Base-by-base conservation (phyloP, 1,284 basidiomycete species). In the Cerioporus squamosus region DNA sequence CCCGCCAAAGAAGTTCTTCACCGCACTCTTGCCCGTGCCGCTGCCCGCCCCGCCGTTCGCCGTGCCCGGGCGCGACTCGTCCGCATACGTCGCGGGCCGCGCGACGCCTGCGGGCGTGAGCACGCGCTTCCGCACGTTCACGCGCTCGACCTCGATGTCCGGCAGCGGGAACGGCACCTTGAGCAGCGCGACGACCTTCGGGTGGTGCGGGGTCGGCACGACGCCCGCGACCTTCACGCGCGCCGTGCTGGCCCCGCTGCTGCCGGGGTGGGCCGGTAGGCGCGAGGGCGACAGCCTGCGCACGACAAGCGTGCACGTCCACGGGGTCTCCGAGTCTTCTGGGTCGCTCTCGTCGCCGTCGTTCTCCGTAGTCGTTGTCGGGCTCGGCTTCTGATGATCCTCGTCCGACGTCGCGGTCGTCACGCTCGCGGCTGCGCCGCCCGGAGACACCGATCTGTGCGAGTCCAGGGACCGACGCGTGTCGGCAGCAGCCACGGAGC, bases 321-420 rank as follows among this genome's bases (percentile, higher is more conserved):
- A 99, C 0, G 95, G 93, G 26, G 93, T 95, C 75, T 98, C 96
- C 45, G 90, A 93, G 72, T 98, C 96, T 72, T 98, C 96, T 0
- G 95, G 93, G 67, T 98, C 95, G 59, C 90, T 93, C 51, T 94
- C 88, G 18, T 87, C 83, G 1, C 79, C 87, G 6, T 79, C 80
- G 14, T 75, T 75, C 12, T 72, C 67, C 51, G 67, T 33, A 63
- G 51, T 66, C 15, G 57, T 72, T 18, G 51, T 52, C 51, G 47
- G 57, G 43, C 58, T 67, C 20, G 44, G 59, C 59, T 48, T 65
- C 61, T 59, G 47, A 26, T 60, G 55, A 65, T 59, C 69, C 66
- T 60, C 64, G 29, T 67, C 65, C n/a, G 60, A 62, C 45, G 61
- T 51, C 14, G 57, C 64, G 7, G 60, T 61, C 45, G 61, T 51